Base-by-base conservation (phyloP, 345 rosid species). In the Gossypium ekmanianum region DNA sequence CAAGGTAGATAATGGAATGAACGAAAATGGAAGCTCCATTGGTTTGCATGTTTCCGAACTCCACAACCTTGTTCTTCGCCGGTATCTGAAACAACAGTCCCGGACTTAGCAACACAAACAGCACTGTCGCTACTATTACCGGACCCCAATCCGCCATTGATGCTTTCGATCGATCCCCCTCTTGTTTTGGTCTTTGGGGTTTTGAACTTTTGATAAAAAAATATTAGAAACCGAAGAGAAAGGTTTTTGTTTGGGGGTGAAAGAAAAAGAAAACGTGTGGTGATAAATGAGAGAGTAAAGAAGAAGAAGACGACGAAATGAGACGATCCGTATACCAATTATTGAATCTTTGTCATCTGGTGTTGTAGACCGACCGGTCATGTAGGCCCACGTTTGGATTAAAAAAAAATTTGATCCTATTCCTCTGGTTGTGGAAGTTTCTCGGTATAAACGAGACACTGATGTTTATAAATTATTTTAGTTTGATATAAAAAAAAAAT, bases 71-170 rank as follows among this genome's bases (percentile, higher is more conserved):
- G 84, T 78, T 78, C 74, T 79, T 71, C 26, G 87, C 93, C 0
- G 97, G 94, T 41, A 92, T 52, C 87, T 92, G 94, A 81, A 88
- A 87, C 82, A 92, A 73, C 34, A 92, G 87, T 34, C 97, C 94
- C 6, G 94, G 93, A 16, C 83, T 82, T 3, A 92, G 75, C 80
- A 92, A 67, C 81, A 89, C 87, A 76, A 91, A 91, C 43, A 91
- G 86, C 78, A 88, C 83, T 73, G 87, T 84, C 16, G 91, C 89
- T 41, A 91, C 82, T 68, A 92, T 13, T 2, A 91, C 84, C 0
- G 94, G 94, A 50, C 92, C 97, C 94, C 94, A 90, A 59, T 91
- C 97, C 14, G 91, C 90, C 94, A 90, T 74, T 56, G 7, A 51
- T 54, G 41, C 41, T 34, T 34, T 5, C 41, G 41, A 34, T 54